Conservation (phyloP, 1,284 basidiomycete genomes). For the Coniophora puteana region DNA sequence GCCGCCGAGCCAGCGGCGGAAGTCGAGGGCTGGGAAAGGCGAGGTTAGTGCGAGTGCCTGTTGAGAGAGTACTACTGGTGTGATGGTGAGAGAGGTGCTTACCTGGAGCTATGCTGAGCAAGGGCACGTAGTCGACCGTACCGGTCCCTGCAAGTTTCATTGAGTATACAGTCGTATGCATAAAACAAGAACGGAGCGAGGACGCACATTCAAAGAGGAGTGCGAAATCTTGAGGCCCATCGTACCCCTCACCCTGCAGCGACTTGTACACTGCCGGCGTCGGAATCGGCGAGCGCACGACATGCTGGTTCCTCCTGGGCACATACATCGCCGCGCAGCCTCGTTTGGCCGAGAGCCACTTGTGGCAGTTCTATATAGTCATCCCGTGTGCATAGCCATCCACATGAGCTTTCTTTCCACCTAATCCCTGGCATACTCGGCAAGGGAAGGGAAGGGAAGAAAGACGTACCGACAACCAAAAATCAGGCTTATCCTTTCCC, state of each 20-base stretch:
- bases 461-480: conserved; percentile 70
- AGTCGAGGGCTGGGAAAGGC: conserved; percentile 61
- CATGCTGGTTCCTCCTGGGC: conserved; percentile 73
- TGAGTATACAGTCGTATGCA: neutral
- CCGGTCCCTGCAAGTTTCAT: too few species aligned
- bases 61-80: too few species aligned
- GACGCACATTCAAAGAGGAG: conserved; percentile 57
- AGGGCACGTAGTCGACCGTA: conserved; percentile 56
- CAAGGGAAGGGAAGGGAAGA: neutral
- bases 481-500: conserved; percentile 61
- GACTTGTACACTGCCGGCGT: conserved; percentile 62
- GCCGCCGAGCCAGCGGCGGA: conserved; percentile 80
- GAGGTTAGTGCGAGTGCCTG: too few species aligned
- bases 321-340: conserved; percentile 75
- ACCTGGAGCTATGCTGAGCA: conserved; percentile 55
- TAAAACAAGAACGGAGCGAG: too few species aligned
- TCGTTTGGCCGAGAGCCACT: conserved; percentile 79
- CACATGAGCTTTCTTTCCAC: neutral
- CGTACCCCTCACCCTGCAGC: conserved; percentile 28
- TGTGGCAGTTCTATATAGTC: conserved; percentile 84
- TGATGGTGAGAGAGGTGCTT: conserved; percentile 10
- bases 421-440: too few species aligned
- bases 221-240: conserved; percentile 42
- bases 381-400: conserved; percentile 3
- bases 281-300: conserved; percentile 75